These are phyloP conservation scores for Trichoderma erinaceum DNA, from an alignment of 495 filamentous ascomycete genomes.

Conservation along the genomic window DNA sequence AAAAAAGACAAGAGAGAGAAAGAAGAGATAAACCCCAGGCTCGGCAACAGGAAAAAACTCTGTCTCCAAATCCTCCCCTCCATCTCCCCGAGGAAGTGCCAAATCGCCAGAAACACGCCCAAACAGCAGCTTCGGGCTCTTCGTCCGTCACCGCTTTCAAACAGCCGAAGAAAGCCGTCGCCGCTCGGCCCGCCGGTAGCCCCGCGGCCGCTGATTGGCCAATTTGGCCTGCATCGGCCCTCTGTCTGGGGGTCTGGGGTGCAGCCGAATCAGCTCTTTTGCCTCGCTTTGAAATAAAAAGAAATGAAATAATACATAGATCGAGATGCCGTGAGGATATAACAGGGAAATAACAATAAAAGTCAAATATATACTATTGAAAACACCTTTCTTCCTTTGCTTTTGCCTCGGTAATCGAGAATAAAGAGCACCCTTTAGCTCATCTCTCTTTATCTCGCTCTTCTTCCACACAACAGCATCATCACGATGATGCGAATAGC, in stretches of 20 bases:
- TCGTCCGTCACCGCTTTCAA: slow-evolving; percentile 11
- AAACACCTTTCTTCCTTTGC: not conserved
- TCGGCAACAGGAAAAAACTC: not conserved
- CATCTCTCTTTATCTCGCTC: not conserved
- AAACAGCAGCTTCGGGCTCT: not conserved
- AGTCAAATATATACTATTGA: too few species aligned
- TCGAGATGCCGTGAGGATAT: too few species aligned
- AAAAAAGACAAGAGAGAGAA: not conserved
- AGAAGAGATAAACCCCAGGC: not conserved
- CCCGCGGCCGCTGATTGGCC: slow-evolving; percentile 10
- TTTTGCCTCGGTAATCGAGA: not conserved
- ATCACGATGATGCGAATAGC: slow-evolving; percentile 16
- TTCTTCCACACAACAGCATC: not conserved
- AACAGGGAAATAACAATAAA: too few species aligned
- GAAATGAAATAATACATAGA: too few species aligned
- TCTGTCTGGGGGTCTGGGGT: not conserved
- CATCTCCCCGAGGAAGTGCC: not conserved
- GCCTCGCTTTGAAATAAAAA: too few species aligned
- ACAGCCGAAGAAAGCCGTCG: slow-evolving; percentile 35
- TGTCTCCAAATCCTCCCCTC: not conserved
- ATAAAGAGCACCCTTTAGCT: too few species aligned
- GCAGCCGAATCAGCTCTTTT: not conserved
- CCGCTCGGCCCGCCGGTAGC: slow-evolving; percentile 13
- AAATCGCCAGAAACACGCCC: not conserved
- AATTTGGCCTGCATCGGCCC: slow-evolving; percentile 12